Evolutionary conservation across 78 protist genomes (phyloP).

Genomic region (Tieghemostelium lacteum): DNA sequence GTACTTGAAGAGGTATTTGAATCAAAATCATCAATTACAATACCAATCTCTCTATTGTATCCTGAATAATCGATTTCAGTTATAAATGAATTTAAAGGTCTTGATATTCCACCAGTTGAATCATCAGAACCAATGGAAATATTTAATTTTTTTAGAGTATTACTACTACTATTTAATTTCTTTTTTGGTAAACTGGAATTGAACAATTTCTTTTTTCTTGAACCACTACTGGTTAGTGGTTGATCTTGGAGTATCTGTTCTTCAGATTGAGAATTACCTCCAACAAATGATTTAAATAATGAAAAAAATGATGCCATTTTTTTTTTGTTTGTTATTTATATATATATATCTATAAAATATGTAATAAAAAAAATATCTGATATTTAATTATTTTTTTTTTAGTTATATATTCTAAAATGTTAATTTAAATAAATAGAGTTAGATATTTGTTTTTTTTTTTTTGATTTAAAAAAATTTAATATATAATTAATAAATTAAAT

Average conservation of each 20-base stretch:
- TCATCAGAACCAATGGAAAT: background rate
- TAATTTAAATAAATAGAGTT: no score
- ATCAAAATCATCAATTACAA: no score
- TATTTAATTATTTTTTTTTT: no score
- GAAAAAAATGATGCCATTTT: slow-evolving; percentile 27
- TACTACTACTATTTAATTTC: background rate
- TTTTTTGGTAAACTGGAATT: background rate
- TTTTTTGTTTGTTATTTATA: no score
- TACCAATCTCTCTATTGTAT: no score
- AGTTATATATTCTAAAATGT: no score
- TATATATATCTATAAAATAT: no score
- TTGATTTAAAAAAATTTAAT: no score
- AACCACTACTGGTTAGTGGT: background rate
- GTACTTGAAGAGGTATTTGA: no score
- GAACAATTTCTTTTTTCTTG: background rate
- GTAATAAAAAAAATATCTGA: no score
- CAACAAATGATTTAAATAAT: slow-evolving; percentile 1
- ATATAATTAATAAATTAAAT: background rate
- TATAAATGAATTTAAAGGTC: background rate
- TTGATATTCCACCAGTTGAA: background rate
- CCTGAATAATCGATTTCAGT: background rate
- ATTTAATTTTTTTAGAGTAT: no score
- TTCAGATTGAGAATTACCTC: background rate
- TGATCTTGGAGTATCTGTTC: background rate
- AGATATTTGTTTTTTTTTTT: no score